Evolutionary conservation across 163 green algal genomes (phyloP).

Genomic region (Prototheca wickerhamii): DNA sequence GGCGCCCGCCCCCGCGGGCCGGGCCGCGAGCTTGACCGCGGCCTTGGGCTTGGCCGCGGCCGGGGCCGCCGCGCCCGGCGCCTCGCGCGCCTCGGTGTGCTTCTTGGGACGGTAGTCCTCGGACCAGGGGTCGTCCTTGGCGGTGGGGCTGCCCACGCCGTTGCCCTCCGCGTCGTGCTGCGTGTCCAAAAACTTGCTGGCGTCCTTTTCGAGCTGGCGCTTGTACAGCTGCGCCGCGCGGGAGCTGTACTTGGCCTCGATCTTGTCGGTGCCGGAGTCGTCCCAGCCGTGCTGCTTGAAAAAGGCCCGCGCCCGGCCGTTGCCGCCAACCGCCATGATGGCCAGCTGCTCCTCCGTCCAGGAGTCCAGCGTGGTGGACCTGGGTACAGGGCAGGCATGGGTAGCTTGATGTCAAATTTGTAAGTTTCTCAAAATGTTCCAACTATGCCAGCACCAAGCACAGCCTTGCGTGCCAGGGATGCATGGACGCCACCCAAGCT

Average conservation of each 20-base stretch:
- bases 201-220: slow-evolving; percentile 83
- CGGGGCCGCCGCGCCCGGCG: neutral
- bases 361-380: slow-evolving; percentile 91
- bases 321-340: slow-evolving; percentile 87
- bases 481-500: neutral
- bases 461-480: too few species aligned
- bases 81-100: neutral
- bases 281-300: slow-evolving; percentile 98
- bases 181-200: slow-evolving; percentile 35
- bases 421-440: too few species aligned
- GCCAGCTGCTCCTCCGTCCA: slow-evolving; percentile 94
- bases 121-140: neutral
- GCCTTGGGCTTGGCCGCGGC: neutral
- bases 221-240: slow-evolving; percentile 84
- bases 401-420: too few species aligned
- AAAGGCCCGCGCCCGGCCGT: slow-evolving; percentile 78
- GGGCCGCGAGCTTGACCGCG: neutral
- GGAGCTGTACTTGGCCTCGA: slow-evolving; percentile 94
- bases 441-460: too few species aligned
- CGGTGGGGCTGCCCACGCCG: neutral
- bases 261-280: slow-evolving; percentile 85
- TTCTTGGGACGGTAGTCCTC: neutral
- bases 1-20: neutral
- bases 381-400: too few species aligned
- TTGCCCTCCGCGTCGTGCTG: slow-evolving; percentile 14